Conservation (phyloP, 192 early-diverging fungal species). For the Helicostylum pulchrum region DNA sequence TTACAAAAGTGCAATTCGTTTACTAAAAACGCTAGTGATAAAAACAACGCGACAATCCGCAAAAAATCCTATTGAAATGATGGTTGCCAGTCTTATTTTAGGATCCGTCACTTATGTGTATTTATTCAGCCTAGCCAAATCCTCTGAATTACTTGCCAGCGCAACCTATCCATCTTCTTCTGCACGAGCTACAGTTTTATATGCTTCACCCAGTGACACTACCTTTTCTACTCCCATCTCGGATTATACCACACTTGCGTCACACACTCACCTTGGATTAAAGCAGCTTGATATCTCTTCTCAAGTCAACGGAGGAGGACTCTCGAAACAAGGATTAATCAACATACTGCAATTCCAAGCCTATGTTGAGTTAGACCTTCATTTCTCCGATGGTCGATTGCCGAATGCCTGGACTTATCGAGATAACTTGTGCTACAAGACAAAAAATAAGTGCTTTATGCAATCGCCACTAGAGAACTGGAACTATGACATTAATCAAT, state of each 20-base stretch:
- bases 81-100: constrained; percentile 63
- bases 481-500: background rate
- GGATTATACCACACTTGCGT: too few relatives aligned
- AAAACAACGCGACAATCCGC: constrained; percentile 50
- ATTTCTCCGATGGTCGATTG: too few relatives aligned
- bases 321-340: constrained; percentile 43
- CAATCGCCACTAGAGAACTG: background rate
- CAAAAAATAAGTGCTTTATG: constrained; percentile 43
- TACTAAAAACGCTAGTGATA: too few relatives aligned
- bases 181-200: background rate
- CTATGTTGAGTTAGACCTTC: too few relatives aligned
- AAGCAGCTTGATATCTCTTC: too few relatives aligned
- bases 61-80: constrained; percentile 78
- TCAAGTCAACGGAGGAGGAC: too few relatives aligned
- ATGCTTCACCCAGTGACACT: background rate
- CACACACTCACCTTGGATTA: too few relatives aligned
- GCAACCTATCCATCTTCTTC: constrained; percentile 37
- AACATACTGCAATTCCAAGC: constrained; percentile 25
- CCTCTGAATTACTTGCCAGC: constrained; percentile 60
- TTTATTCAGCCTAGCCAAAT: constrained; percentile 64
- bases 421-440: constrained; percentile 42
- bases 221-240: constrained; percentile 26
- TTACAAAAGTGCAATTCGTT: too few relatives aligned
- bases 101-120: constrained; percentile 76
- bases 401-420: too few relatives aligned